These are phyloP conservation scores for Kickxella alabastrina DNA, from an alignment of 192 early-diverging fungal genomes.

Conservation along the genomic window DNA sequence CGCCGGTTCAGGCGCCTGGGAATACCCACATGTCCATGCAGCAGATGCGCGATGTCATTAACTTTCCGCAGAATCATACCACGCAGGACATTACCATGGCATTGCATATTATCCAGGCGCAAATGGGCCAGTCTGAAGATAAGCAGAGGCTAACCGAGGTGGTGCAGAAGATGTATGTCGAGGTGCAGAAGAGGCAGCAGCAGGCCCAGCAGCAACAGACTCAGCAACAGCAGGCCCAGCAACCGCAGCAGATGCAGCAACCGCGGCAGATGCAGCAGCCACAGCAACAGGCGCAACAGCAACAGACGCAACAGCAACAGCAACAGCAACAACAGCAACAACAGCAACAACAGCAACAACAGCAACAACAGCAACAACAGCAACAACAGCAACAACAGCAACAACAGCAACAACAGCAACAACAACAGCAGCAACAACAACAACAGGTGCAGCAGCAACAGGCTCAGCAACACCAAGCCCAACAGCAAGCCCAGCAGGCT, in stretches of 20 bases:
- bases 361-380: neutral
- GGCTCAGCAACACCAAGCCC: slow-evolving; percentile 12
- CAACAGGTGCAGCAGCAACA: slow-evolving; percentile 13
- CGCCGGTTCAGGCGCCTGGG: slow-evolving; percentile 2
- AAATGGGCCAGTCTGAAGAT: neutral
- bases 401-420: slow-evolving; percentile 15
- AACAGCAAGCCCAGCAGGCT: slow-evolving; percentile 18
- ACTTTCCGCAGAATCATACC: slow-evolving; percentile 22
- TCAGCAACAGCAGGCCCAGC: slow-evolving; percentile 16
- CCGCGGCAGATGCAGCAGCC: slow-evolving; percentile 14
- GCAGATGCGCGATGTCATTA: slow-evolving; percentile 17
- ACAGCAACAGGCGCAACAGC: slow-evolving; percentile 1
- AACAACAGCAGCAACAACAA: slow-evolving; percentile 3
- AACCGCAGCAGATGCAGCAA: slow-evolving; percentile 6
- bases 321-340: slow-evolving; percentile 5
- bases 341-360: neutral
- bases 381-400: slow-evolving; percentile 15
- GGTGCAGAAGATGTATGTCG: slow-evolving; percentile 10
- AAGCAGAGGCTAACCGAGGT: slow-evolving; percentile 7
- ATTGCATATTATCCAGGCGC: slow-evolving; percentile 23
- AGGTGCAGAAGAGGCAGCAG: slow-evolving; percentile 9
- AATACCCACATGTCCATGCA: slow-evolving; percentile 2
- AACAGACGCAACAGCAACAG: slow-evolving; percentile 17
- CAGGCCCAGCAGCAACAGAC: slow-evolving; percentile 15
- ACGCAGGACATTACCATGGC: slow-evolving; percentile 14